Conservation (phyloP, 495 filamentous ascomycete genomes). For the Tricharina praecox region DNA sequence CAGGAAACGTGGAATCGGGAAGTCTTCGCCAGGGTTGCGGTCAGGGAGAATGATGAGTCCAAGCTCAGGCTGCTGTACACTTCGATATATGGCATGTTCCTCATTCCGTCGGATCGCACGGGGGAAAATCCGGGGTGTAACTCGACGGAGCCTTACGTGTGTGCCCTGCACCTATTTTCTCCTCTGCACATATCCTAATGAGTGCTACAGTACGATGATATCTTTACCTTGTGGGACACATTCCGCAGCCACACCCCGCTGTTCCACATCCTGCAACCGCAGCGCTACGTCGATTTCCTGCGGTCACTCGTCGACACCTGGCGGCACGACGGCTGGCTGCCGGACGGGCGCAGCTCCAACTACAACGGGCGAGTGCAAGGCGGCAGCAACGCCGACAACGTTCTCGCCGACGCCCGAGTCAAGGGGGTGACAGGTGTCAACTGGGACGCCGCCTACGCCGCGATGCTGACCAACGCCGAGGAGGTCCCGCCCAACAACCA, state of each 20-base stretch:
- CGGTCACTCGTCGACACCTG: slow-evolving; percentile 57
- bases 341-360: slow-evolving; percentile 50
- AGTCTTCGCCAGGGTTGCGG: slow-evolving; percentile 46
- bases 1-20: slow-evolving; percentile 41
- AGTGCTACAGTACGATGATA: slow-evolving; percentile 33
- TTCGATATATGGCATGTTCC: slow-evolving; percentile 50
- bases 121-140: slow-evolving; percentile 54
- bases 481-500: slow-evolving; percentile 40
- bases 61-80: slow-evolving; percentile 47
- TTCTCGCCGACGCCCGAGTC: slow-evolving; percentile 59
- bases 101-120: slow-evolving; percentile 55
- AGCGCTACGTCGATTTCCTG: slow-evolving; percentile 46
- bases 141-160: slow-evolving; percentile 44
- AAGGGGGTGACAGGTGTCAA: slow-evolving; percentile 50
- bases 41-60: slow-evolving; percentile 37
- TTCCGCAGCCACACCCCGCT: slow-evolving; percentile 49
- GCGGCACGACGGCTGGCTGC: slow-evolving; percentile 47
- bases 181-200: not conserved
- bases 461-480: slow-evolving; percentile 58
- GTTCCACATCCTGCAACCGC: slow-evolving; percentile 44
- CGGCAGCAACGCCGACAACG: slow-evolving; percentile 56
- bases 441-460: slow-evolving; percentile 51
- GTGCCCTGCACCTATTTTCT: not conserved
- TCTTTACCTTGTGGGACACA: slow-evolving; percentile 41
- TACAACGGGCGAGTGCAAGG: slow-evolving; percentile 57